Conservation (phyloP, 208 protist species). For the Leishmania arabica region DNA sequence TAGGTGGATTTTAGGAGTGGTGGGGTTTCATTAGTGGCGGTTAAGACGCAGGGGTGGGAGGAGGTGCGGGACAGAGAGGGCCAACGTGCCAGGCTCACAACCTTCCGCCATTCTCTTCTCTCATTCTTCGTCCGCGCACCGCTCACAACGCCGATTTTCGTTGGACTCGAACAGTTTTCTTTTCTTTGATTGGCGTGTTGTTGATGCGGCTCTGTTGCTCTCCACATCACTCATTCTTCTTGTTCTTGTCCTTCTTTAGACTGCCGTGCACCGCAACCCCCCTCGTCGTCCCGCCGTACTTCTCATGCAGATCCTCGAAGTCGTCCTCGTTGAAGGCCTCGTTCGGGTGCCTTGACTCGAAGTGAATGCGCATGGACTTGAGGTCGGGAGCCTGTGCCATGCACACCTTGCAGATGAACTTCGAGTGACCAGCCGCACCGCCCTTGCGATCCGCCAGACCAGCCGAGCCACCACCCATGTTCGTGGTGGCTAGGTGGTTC, state of each 20-base stretch:
- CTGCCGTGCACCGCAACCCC: constrained; percentile 71
- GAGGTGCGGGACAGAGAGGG: neutral
- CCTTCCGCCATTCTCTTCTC: neutral
- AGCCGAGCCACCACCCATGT: constrained; percentile 68
- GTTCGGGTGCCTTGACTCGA: constrained; percentile 64
- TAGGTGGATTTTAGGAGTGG: neutral
- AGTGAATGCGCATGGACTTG: constrained; percentile 72
- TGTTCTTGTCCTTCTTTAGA: constrained; percentile 59
- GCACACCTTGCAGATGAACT: constrained; percentile 68
- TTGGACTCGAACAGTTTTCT: neutral
- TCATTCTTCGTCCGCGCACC: neutral
- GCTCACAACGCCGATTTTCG: neutral
- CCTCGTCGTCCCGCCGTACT: constrained; percentile 65
- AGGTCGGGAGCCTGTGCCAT: constrained; percentile 61
- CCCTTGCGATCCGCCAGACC: constrained; percentile 70
- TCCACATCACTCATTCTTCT: constrained; percentile 15
- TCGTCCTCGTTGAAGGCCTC: constrained; percentile 51
- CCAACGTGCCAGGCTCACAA: neutral
- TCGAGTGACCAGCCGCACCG: constrained; percentile 54
- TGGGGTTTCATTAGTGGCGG: neutral
- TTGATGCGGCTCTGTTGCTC: no score
- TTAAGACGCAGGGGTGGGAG: neutral
- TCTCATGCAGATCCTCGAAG: constrained; percentile 71
- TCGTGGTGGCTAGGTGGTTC: constrained; percentile 63
- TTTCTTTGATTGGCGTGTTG: no score